Conservation (phyloP, 1,284 basidiomycete genomes). For the Sporisorium scitamineum region DNA sequence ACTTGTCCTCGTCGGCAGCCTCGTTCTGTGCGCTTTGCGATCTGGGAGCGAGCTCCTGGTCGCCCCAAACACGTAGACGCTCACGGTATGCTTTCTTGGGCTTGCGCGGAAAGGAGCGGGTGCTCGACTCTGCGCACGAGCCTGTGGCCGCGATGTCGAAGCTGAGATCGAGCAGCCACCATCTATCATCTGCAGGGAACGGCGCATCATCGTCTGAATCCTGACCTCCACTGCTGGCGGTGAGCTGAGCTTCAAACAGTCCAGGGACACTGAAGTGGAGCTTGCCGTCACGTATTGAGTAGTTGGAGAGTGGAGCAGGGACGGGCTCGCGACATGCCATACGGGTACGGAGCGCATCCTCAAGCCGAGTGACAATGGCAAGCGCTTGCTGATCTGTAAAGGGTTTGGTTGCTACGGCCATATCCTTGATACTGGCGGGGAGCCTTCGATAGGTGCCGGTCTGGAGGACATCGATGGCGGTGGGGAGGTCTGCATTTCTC, state of each 20-base stretch:
- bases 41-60: conserved; percentile 51
- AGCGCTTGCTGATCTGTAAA: conserved; percentile 78
- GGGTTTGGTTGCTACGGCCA: conserved; percentile 75
- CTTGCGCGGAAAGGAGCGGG: conserved; percentile 44
- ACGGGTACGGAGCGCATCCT: conserved; percentile 81
- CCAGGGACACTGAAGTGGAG: conserved; percentile 80
- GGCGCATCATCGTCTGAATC: conserved; percentile 1
- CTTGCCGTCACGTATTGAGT: conserved; percentile 82
- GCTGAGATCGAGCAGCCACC: conserved; percentile 63
- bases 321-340: conserved; percentile 71
- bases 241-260: conserved; percentile 77
- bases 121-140: conserved; percentile 30
- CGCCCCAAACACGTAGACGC: conserved; percentile 48
- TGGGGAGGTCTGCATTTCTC: conserved; percentile 88
- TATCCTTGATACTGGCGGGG: conserved; percentile 79
- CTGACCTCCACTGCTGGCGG: conserved; percentile 43
- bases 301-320: conserved; percentile 71
- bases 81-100: conserved; percentile 52
- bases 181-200: conserved; percentile 62
- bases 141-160: conserved; percentile 59
- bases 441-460: conserved; percentile 83
- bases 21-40: conserved; percentile 11
- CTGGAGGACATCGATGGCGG: conserved; percentile 85
- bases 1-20: conserved; percentile 6
- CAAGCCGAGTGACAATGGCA: conserved; percentile 78